Base-by-base conservation (phyloP, 2,329 filamentous ascomycete species). In the Cercospora sojina region DNA sequence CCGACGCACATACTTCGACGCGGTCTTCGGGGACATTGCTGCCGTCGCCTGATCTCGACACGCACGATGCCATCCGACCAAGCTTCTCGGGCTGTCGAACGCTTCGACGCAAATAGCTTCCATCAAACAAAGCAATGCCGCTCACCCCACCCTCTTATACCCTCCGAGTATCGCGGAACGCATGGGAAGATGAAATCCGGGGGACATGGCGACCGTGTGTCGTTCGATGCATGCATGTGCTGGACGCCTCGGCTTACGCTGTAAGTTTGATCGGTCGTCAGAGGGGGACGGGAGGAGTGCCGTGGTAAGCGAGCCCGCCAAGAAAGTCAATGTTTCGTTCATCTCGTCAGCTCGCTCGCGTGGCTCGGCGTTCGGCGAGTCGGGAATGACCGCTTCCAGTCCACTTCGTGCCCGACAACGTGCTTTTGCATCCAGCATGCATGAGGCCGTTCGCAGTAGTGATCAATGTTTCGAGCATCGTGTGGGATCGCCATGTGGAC, bases 51-150 rank as follows among this genome's bases (percentile, higher is more conserved):
- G 10, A 12, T 27, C 47, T 27, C 18, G 7, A 2, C 18, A 25
- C 10, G 23, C 47, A 23, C 47, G 6, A 7, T 41, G 8, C 16
- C n/a, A 41, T 41, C 12, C 13, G 32, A 35, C 6, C 8, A 9
- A 7, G 35, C 43, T 49, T 25, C 43, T 25, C 20, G 20, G 18
- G 2, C 3, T 23, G 20, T 23, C 18, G 6, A 9, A 56, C 1
- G 16, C 1, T 10, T 47, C 10, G 29, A n/a, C 51, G 51, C 51
- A 56, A 56, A 18, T 25, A 56, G 51, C 25, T 31, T 18, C n/a
- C 35, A 41, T 41, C 51, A 31, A 56, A 56, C 51, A 56, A 56
- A 56, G n/a, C n/a, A n/a, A n/a, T n/a, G n/a, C n/a, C n/a, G n/a
- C n/a, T n/a, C n/a, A n/a, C n/a, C n/a, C n/a, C n/a, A n/a, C n/a